Conservation (phyloP, 768 basidiomycete species). For the Suillus placidus region DNA sequence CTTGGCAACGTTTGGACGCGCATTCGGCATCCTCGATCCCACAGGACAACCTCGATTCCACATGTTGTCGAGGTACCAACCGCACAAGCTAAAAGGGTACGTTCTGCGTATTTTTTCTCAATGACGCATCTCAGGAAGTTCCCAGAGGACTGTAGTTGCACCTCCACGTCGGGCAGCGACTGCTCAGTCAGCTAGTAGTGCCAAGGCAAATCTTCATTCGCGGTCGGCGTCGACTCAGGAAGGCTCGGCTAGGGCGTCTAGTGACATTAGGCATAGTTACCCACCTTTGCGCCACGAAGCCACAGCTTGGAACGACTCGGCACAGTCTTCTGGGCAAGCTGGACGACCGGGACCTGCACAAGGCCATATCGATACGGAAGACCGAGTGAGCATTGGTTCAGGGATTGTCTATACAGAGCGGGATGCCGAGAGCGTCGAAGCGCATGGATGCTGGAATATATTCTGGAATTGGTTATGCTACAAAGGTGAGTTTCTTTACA, state of each 20-base stretch:
- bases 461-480: slow-evolving; percentile 3
- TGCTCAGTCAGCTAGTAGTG: neutral
- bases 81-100: slow-evolving; percentile 1
- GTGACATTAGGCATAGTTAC: no score
- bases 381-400: neutral
- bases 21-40: neutral
- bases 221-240: neutral
- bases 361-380: neutral
- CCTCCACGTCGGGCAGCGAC: neutral
- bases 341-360: neutral
- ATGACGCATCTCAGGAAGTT: neutral
- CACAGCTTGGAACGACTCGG: neutral
- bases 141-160: neutral
- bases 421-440: neutral
- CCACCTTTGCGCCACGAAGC: neutral
- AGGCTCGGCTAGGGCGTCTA: neutral
- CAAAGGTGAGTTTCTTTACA: neutral
- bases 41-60: neutral
- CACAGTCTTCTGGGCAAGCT: neutral
- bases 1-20: neutral
- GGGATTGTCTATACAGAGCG: neutral
- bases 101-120: neutral
- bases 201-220: neutral
- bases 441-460: neutral
- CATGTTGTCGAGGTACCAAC: neutral